Evolutionary conservation across 1,284 basidiomycete genomes (phyloP).

Genomic region (Puccinia brachypodii): DNA sequence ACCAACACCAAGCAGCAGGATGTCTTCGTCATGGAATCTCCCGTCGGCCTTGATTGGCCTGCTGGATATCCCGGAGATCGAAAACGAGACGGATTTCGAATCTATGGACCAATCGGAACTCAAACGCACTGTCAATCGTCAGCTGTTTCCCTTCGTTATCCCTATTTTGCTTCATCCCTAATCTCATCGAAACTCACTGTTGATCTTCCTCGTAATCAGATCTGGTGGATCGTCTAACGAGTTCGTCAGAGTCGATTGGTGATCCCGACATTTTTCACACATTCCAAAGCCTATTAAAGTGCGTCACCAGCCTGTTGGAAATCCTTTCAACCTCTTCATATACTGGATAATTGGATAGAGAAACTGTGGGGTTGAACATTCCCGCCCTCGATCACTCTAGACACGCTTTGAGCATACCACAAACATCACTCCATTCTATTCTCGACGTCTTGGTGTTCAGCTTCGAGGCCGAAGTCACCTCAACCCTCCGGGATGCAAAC

Average conservation of each 20-base stretch:
- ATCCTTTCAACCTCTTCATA: neutral
- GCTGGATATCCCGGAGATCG: conserved; percentile 34
- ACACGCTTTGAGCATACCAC: conserved; percentile 47
- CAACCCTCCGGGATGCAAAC: conserved; percentile 64
- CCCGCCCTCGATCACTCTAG: conserved; percentile 10
- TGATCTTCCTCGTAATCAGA: conserved; percentile 4
- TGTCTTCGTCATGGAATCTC: conserved; percentile 18
- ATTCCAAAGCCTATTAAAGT: conserved; percentile 50
- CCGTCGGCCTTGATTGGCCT: conserved; percentile 24
- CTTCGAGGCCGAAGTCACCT: conserved; percentile 69
- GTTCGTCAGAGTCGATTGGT: conserved; percentile 46
- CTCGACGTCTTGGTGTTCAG: conserved; percentile 49
- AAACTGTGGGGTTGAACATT: neutral
- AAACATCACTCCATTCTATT: conserved; percentile 48
- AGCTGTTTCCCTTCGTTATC: neutral
- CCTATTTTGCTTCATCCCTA: neutral
- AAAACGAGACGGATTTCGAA: conserved; percentile 40
- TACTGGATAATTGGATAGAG: neutral
- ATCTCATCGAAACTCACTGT: neutral
- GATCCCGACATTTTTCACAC: conserved; percentile 49
- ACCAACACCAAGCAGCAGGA: neutral
- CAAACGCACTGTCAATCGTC: conserved; percentile 25
- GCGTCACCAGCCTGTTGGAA: neutral
- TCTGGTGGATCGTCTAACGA: conserved; percentile 49
- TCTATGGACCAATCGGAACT: conserved; percentile 3